Evolutionary conservation across 345 rosid genomes (phyloP).

Genomic region (Pseudoturritis turrita): DNA sequence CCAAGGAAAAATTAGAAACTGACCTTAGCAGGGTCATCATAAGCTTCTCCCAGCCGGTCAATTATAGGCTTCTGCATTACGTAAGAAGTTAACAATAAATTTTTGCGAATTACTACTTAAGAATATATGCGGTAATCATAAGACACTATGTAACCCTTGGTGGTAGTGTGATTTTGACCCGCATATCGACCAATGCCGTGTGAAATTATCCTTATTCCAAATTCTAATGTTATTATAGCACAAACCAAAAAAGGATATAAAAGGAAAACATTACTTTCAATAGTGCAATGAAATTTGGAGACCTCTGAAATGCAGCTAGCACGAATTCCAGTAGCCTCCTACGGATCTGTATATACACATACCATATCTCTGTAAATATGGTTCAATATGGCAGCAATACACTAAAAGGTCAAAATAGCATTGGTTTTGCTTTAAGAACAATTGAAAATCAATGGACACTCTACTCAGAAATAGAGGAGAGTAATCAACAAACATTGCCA

Average conservation of each 20-base stretch:
- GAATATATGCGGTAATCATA: neutral
- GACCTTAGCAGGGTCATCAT: constrained; percentile 87
- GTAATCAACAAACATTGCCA: neutral
- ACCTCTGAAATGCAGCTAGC: constrained; percentile 86
- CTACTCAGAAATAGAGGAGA: neutral
- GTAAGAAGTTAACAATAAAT: neutral
- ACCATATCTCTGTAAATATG: neutral
- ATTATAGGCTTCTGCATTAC: constrained; percentile 83
- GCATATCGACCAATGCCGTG: neutral
- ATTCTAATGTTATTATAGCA: neutral
- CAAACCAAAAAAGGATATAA: neutral
- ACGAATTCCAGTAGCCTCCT: constrained; percentile 79
- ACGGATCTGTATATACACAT: constrained; percentile 51
- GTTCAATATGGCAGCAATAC: neutral
- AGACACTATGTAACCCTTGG: neutral
- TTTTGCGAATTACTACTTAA: neutral
- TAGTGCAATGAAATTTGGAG: constrained; percentile 73
- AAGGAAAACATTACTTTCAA: constrained; percentile 53
- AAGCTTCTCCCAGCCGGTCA: constrained; percentile 93
- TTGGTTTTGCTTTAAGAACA: neutral
- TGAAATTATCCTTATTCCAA: neutral
- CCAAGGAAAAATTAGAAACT: constrained; percentile 13
- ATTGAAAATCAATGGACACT: neutral
- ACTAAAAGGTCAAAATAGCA: neutral
- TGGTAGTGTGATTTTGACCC: neutral